phyloP scores from a whole-genome alignment of 139 green algal genomes.

The Picochlorum costavermella region DNA sequence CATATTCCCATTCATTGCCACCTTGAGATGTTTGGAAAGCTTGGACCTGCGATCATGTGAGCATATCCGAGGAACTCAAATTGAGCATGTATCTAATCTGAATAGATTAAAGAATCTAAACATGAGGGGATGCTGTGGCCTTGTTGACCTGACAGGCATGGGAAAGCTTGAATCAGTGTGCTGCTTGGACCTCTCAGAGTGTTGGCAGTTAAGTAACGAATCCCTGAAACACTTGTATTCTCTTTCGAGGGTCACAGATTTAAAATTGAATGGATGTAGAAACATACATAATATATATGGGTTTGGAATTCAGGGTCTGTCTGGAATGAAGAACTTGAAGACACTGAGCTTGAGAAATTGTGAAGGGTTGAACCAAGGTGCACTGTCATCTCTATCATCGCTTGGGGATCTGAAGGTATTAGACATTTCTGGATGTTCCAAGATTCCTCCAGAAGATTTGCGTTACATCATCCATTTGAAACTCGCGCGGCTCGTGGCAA shows the following conservation, averaged over 20 bases:
- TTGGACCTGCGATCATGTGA: slow-evolving; percentile 41
- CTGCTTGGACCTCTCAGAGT: slow-evolving; percentile 32
- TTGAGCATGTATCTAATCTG: slow-evolving; percentile 5
- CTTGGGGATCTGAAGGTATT: slow-evolving; percentile 11
- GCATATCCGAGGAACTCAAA: slow-evolving; percentile 24
- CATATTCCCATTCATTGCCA: slow-evolving; percentile 9
- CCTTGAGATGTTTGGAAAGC: slow-evolving; percentile 14
- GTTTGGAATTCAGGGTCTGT: slow-evolving; percentile 14
- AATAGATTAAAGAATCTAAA: slow-evolving; percentile 30
- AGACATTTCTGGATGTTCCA: slow-evolving; percentile 34
- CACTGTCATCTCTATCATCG: slow-evolving; percentile 5
- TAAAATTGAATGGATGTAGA: slow-evolving; percentile 38
- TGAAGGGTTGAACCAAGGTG: slow-evolving; percentile 23
- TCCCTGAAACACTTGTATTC: slow-evolving; percentile 22
- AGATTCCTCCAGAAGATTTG: slow-evolving; percentile 23
- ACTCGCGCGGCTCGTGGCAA: no score
- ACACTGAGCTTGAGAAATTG: slow-evolving; percentile 34
- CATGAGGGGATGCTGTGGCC: slow-evolving; percentile 39
- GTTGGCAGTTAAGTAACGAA: slow-evolving; percentile 39
- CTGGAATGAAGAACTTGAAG: slow-evolving; percentile 12
- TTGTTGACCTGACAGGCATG: slow-evolving; percentile 23
- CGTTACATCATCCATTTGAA: slow-evolving; percentile 7
- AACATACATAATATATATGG: slow-evolving; percentile 26
- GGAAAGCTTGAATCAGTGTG: slow-evolving; percentile 15
- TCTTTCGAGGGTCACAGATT: slow-evolving; percentile 15